These are phyloP conservation scores for Chytriomyces sp. DNA, from an alignment of 192 early-diverging fungal genomes.

Conservation along the genomic window DNA sequence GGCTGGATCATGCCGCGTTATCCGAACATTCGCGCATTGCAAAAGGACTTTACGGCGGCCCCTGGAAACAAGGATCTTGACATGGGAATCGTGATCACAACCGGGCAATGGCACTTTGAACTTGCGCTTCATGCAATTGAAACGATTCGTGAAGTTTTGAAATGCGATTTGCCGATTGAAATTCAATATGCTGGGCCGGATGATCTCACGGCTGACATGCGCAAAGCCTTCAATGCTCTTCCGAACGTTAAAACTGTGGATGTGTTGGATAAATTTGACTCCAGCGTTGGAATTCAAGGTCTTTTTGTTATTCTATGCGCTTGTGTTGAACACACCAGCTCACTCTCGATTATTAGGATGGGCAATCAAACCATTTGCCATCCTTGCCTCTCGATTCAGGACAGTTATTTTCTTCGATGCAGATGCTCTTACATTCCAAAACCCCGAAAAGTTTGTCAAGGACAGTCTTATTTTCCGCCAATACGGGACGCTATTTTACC, in stretches of 20 bases:
- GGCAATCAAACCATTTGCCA: constrained; percentile 63
- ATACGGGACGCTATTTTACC: constrained; percentile 64
- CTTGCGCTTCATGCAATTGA: constrained; percentile 26
- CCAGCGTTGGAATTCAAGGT: not conserved
- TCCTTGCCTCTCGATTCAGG: constrained; percentile 64
- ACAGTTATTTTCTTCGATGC: constrained; percentile 74
- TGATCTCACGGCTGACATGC: constrained; percentile 22
- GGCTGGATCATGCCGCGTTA: constrained; percentile 30
- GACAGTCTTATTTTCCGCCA: constrained; percentile 42
- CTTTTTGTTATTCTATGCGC: too few species aligned
- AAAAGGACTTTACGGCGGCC: constrained; percentile 10
- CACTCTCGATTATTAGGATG: constrained; percentile 8
- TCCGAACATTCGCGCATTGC: constrained; percentile 4
- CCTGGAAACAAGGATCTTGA: constrained; percentile 1
- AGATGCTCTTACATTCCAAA: constrained; percentile 69
- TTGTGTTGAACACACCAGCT: too few species aligned
- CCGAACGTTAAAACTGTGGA: constrained; percentile 39
- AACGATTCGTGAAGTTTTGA: constrained; percentile 38
- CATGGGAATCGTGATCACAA: constrained; percentile 32
- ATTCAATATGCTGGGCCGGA: constrained; percentile 55
- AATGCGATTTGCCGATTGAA: constrained; percentile 61
- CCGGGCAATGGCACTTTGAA: constrained; percentile 39
- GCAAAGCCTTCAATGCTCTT: constrained; percentile 16
- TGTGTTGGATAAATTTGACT: constrained; percentile 40
- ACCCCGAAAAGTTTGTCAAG: constrained; percentile 60